These are phyloP conservation scores for Isoetes engelmannii DNA, from an alignment of 83 land plant species.

Conservation along the genomic window DNA sequence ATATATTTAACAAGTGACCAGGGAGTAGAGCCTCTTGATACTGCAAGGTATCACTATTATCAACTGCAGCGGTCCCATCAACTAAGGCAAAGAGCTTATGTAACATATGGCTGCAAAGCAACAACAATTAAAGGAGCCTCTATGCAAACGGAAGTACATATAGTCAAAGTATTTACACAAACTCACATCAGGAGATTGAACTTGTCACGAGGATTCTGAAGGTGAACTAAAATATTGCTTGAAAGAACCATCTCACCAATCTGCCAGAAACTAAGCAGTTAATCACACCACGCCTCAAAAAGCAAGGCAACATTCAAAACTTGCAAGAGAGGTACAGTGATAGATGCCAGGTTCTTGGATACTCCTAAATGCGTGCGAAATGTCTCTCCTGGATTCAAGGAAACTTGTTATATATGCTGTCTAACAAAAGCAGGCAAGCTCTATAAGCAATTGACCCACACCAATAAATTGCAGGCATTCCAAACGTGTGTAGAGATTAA, in stretches of 20 bases:
- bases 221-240: conserved; percentile 75
- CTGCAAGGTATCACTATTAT: conserved; percentile 87
- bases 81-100: conserved; percentile 94
- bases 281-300: not conserved
- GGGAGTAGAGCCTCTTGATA: conserved; percentile 81
- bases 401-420: no score
- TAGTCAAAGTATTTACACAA: not conserved
- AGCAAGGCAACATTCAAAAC: not conserved
- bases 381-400: not conserved
- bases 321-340: not conserved
- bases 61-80: conserved; percentile 78
- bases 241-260: conserved; percentile 70
- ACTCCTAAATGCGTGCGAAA: not conserved
- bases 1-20: conserved; percentile 75
- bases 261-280: conserved; percentile 30
- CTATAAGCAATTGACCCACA: conserved; percentile 11
- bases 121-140: not conserved
- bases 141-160: not conserved
- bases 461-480: conserved; percentile 87
- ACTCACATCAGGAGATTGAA: conserved; percentile 88
- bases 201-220: conserved; percentile 63
- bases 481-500: conserved; percentile 47
- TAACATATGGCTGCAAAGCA: conserved; percentile 64
- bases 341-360: not conserved
- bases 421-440: no score